Evolutionary conservation across 164 flowering plant species (phyloP), one percentile per base, ranked within the genome.

Genomic region (Dillenia turbinata): DNA sequence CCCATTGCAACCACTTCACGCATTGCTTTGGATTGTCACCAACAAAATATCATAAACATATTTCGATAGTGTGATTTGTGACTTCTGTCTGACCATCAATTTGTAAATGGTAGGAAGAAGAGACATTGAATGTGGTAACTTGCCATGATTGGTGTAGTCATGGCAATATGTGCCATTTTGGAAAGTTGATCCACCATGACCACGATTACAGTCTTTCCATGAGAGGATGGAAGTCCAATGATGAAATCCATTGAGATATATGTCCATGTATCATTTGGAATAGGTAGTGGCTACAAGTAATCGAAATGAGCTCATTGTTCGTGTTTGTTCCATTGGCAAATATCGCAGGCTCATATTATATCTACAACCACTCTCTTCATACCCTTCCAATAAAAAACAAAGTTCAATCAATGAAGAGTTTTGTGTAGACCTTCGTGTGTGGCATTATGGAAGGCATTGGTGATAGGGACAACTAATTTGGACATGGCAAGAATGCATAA

Each of bases 101-200:
- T 64, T 72, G 58, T 50, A 50, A 12, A n/a, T 50, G 14, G 53
- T 50, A 71, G 66, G 0, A 26, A 22, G 2, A 70, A 45, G 3
- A 67, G 70, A 0, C 49, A 14, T 0, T 22, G 8, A 8, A 64
- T 2, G 0, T 75, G 75, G 56, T 77, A 71, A 0, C 67, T 51
- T n/a, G 49, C 52, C 19, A 46, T n/a, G 0, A 76, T 51, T 56
- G 1, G 69, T 51, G 22, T 19, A 12, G 47, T 16, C 0, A 73
- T 13, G 0, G 54, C 47, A 0, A 58, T 26, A 44, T 76, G 76
- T 0, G 8, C 55, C 13, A 22, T 66, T 47, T 65, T 71, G 9
- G 60, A 49, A 0, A 76, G 47, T 0, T 67, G 10, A 40, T 72
- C 76, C 3, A 76, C 63, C 3, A 73, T 72, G 1, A 76, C 77